Base-by-base conservation (phyloP, 2,329 filamentous ascomycete species). In the Fusarium fujikuroi region DNA sequence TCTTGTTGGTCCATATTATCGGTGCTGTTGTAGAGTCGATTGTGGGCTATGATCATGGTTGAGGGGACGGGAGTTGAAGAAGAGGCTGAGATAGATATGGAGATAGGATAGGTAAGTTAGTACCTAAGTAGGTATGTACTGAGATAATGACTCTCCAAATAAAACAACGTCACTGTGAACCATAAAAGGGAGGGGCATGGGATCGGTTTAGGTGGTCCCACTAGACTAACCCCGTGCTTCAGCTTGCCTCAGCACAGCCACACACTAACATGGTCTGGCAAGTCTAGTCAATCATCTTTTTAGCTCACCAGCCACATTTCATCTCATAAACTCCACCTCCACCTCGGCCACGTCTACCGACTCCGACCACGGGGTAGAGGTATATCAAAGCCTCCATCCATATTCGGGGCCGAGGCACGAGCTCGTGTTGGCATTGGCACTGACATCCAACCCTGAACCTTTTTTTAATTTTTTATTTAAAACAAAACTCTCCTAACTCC, bases 1-100 rank as follows among this genome's bases (percentile, higher is more conserved):
- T 82, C 83, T 66, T 85, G 85, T 69, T 85, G 83, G 65, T 88
- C 86, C 86, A 88, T 88, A 65, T 61, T 64, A 63, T 37, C 54
- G 28, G 70, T 43, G 11, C 44, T 73, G 40, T 76, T 69, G 56
- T 73, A 71, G n/a, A 71, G 47, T 59, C 72, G 73, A 56, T 58
- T 73, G 49, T 78, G 76, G 37, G 76, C 71, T 62, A 72, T 42
- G 50, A 78, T 62, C 76, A 78, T 78, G 54, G 60, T 66, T 66
- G 52, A 62, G 34, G 58, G 37, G 25, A 47, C 19, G 25, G 44
- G 44, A 46, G 40, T 62, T 60, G 36, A 60, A 65, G 49, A n/a
- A 52, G 28, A 42, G 18, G 30, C 25, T 69, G 28, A 63, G 65
- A 63, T 56, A 52, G 47, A 52, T 60, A 30, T 30, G 19, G 44